phyloP scores from a whole-genome alignment of 1,139 yeast genomes.

The Sugiyamaella castrensis region DNA sequence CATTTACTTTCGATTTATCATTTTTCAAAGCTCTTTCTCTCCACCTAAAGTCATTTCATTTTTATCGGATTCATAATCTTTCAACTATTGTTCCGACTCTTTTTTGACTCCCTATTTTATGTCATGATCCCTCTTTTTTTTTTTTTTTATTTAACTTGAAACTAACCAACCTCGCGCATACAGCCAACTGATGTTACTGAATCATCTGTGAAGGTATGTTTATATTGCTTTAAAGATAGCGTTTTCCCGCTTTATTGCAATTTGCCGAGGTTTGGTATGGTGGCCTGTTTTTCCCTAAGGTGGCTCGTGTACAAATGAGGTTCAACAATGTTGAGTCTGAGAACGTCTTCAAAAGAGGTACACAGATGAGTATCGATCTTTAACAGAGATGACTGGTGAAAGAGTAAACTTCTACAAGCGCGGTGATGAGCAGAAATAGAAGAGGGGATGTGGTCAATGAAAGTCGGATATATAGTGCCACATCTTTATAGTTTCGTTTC shows the following conservation, averaged over 20 bases:
- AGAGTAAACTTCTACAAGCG: no score
- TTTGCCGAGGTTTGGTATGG: constrained; percentile 17
- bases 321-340: not conserved
- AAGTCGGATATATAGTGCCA: no score
- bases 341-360: no score
- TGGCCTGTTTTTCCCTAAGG: constrained; percentile 4
- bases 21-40: no score
- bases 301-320: constrained; percentile 8
- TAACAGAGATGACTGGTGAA: no score
- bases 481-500: no score
- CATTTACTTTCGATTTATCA: no score
- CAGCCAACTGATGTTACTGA: constrained; percentile 39
- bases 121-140: not conserved
- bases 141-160: constrained; percentile 1
- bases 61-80: not conserved
- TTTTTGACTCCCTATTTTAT: constrained; percentile 1
- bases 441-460: no score
- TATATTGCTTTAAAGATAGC: not conserved
- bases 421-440: no score
- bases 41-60: not conserved
- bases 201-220: constrained; percentile 37
- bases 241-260: not conserved
- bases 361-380: no score
- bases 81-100: constrained; percentile 8
- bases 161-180: constrained; percentile 25